Percentiles rank a stretch among this genome's conserved stretches.
phyloP scores from a whole-genome alignment of 176 grass and related monocot genomes.

The Dactylis glomerata region DNA sequence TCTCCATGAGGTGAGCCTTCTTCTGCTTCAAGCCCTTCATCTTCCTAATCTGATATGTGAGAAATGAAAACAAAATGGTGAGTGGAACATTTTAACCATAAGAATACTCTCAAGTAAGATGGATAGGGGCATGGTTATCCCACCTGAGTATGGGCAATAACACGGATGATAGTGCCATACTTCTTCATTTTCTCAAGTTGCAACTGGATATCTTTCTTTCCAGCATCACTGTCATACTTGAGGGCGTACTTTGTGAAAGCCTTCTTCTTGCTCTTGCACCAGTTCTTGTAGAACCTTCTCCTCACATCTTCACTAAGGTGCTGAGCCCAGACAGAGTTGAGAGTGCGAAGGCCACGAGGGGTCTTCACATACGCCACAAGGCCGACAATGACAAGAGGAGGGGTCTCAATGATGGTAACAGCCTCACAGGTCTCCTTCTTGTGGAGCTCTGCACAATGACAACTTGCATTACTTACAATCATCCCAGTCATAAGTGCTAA shows the following conservation, averaged over 20 bases:
- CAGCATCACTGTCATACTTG: slow-evolving; percentile 74
- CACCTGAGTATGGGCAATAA: slow-evolving; percentile 92
- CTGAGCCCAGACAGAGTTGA: slow-evolving; percentile 94
- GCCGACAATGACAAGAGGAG: slow-evolving; percentile 85
- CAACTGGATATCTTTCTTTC: slow-evolving; percentile 85
- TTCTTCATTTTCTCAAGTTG: slow-evolving; percentile 98
- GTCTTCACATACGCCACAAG: slow-evolving; percentile 93
- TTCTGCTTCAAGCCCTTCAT: slow-evolving; percentile 99
- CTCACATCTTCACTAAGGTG: slow-evolving; percentile 91
- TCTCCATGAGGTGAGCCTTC: slow-evolving; percentile 99
- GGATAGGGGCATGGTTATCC: neutral
- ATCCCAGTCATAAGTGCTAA: neutral
- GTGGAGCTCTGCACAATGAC: slow-evolving; percentile 66
- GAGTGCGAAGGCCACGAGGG: slow-evolving; percentile 64
- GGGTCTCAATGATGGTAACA: slow-evolving; percentile 86
- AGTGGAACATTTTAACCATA: neutral
- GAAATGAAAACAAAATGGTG: neutral
- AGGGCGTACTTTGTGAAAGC: slow-evolving; percentile 84
- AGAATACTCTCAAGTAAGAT: neutral
- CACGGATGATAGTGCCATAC: slow-evolving; percentile 75
- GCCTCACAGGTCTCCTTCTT: slow-evolving; percentile 99
- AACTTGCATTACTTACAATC: neutral
- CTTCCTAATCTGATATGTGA: slow-evolving; percentile 73
- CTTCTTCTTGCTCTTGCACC: slow-evolving; percentile 99
- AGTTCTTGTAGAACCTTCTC: slow-evolving; percentile 96